Percentiles rank a stretch among this genome's conserved stretches.
These are phyloP conservation scores for Salicornia ramosissima DNA, from an alignment of 148 eudicot species.

Conservation along the genomic window DNA sequence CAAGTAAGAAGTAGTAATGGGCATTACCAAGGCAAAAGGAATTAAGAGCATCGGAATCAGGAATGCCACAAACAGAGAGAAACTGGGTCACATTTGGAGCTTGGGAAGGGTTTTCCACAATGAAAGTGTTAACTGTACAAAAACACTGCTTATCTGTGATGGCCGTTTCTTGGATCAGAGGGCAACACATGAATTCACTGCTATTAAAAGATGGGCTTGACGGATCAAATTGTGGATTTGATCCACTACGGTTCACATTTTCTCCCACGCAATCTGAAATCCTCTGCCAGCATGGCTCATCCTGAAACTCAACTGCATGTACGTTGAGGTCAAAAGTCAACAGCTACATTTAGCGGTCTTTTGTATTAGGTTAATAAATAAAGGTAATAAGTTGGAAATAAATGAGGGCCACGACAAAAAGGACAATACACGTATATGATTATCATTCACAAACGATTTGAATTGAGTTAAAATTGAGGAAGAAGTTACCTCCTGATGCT, in stretches of 20 bases:
- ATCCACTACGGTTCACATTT: neutral
- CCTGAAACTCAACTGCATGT: neutral
- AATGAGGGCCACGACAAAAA: no score
- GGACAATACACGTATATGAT: no score
- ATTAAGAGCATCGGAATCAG: constrained; percentile 13
- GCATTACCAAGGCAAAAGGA: constrained; percentile 12
- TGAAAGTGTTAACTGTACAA: constrained; percentile 3
- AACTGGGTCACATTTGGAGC: constrained; percentile 2
- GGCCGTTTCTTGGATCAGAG: constrained; percentile 10
- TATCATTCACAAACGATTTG: no score
- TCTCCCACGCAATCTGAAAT: neutral
- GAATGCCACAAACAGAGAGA: constrained; percentile 7
- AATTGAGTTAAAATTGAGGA: neutral
- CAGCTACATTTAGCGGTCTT: no score
- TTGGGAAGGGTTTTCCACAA: constrained; percentile 5
- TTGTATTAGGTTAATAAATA: no score
- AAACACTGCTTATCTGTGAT: constrained; percentile 17
- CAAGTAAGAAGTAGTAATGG: no score
- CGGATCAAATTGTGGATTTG: constrained; percentile 10
- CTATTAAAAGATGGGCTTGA: constrained; percentile 17
- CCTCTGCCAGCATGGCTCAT: neutral
- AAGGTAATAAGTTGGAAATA: no score
- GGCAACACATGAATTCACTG: constrained; percentile 18
- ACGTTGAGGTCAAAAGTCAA: no score
- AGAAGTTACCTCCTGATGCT: neutral